Conservation (phyloP, 164 flowering plant species). For the Taxillus chinensis region DNA sequence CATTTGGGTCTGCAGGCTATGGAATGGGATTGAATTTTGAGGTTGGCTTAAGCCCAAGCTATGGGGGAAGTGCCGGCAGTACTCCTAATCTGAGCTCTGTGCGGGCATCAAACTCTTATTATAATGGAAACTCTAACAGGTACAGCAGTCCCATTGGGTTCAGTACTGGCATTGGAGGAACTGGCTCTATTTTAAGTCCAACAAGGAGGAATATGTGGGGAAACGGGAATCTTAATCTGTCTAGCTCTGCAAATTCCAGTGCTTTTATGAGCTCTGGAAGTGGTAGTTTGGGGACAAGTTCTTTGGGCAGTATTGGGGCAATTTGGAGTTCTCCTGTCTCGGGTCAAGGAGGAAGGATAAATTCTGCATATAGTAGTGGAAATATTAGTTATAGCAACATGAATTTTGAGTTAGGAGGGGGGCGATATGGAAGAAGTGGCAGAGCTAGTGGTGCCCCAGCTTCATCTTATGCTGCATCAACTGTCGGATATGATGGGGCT, state of each 20-base stretch:
- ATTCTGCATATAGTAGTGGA: constrained; percentile 17
- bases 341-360: constrained; percentile 30
- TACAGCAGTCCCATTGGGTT: constrained; percentile 29
- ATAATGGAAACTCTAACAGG: constrained; percentile 35
- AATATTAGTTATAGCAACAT: constrained; percentile 5
- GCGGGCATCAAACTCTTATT: constrained; percentile 39
- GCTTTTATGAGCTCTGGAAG: constrained; percentile 32
- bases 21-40: constrained; percentile 52
- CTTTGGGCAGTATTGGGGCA: constrained; percentile 37
- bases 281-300: constrained; percentile 32
- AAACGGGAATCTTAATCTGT: constrained; percentile 27
- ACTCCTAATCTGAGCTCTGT: constrained; percentile 38
- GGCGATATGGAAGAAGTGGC: constrained; percentile 32
- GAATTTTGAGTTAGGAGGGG: not conserved
- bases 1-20: constrained; percentile 39
- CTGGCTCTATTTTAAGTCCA: constrained; percentile 30
- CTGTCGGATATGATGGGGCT: constrained; percentile 40
- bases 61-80: constrained; percentile 32
- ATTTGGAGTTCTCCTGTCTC: constrained; percentile 42
- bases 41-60: constrained; percentile 39
- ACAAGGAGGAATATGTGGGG: constrained; percentile 55
- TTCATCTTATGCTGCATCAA: constrained; percentile 32
- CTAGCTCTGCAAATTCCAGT: constrained; percentile 26
- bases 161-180: constrained; percentile 32
- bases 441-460: constrained; percentile 19